phyloP scores from a whole-genome alignment of 2,329 filamentous ascomycete genomes.

The Alternaria sp. region DNA sequence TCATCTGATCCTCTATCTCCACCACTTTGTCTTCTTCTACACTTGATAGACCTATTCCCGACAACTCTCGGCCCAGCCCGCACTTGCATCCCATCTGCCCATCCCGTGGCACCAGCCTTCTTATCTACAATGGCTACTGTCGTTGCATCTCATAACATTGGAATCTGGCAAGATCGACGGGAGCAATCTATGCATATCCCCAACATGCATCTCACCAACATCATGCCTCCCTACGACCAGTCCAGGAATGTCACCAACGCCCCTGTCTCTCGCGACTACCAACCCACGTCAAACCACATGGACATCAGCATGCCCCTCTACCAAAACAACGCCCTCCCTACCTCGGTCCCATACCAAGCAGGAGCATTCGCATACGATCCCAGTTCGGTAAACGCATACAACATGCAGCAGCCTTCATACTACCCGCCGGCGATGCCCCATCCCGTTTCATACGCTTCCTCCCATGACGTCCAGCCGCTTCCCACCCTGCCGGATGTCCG shows the following conservation, averaged over 20 bases:
- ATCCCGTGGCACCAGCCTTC: slow-evolving; percentile 23
- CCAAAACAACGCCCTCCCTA: slow-evolving; percentile 32
- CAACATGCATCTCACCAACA: slow-evolving; percentile 38
- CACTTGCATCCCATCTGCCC: slow-evolving; percentile 26
- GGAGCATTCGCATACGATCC: slow-evolving; percentile 46
- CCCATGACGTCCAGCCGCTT: slow-evolving; percentile 29
- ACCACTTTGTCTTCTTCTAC: slow-evolving; percentile 23
- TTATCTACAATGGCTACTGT: slow-evolving; percentile 45
- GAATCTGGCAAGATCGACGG: slow-evolving; percentile 43
- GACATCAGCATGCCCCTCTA: slow-evolving; percentile 48
- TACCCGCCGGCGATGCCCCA: slow-evolving; percentile 36
- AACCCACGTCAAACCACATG: slow-evolving; percentile 39
- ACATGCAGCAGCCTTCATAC: slow-evolving; percentile 41
- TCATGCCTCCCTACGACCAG: slow-evolving; percentile 40
- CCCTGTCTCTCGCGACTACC: slow-evolving; percentile 36
- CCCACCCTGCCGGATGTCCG: slow-evolving; percentile 38
- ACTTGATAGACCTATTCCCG: slow-evolving; percentile 28
- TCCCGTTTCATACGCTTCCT: slow-evolving; percentile 33
- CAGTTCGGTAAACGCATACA: slow-evolving; percentile 44
- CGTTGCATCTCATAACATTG: slow-evolving; percentile 44
- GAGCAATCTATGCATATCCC: slow-evolving; percentile 38
- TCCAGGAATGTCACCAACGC: slow-evolving; percentile 33
- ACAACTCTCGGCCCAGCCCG: slow-evolving; percentile 32
- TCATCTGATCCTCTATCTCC: slow-evolving; percentile 27
- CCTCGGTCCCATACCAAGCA: slow-evolving; percentile 45